Evolutionary conservation across 208 protist species (phyloP).

Genomic region (Angomonas deanei): DNA sequence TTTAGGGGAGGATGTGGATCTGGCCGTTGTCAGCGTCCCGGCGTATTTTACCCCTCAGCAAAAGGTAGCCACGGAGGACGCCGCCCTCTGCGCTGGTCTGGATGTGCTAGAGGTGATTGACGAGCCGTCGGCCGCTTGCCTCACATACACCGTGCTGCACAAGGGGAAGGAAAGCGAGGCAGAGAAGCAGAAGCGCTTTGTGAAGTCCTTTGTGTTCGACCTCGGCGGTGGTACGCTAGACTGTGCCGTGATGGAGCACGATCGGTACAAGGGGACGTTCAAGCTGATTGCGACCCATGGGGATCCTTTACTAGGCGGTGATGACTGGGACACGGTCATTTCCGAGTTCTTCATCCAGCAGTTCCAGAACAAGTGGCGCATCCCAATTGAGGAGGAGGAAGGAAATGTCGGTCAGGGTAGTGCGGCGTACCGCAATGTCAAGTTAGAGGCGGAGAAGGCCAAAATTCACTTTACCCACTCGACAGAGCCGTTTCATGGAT

Average conservation of each 20-base stretch:
- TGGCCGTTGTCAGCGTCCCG: conserved; percentile 86
- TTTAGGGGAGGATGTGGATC: conserved; percentile 76
- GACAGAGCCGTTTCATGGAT: conserved; percentile 83
- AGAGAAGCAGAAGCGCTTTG: conserved; percentile 30
- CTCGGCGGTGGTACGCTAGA: conserved; percentile 90
- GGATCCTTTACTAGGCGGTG: conserved; percentile 86
- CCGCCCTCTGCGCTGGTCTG: conserved; percentile 83
- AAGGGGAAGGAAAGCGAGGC: conserved; percentile 2
- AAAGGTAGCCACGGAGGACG: conserved; percentile 91
- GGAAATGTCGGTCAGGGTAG: conserved; percentile 81
- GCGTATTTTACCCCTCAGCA: conserved; percentile 91
- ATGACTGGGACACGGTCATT: conserved; percentile 88
- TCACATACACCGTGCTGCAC: conserved; percentile 79
- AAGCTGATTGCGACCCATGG: conserved; percentile 84
- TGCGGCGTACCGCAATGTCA: conserved; percentile 60
- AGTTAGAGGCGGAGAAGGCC: conserved; percentile 79
- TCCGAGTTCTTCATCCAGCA: conserved; percentile 72
- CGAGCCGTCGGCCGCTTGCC: conserved; percentile 86
- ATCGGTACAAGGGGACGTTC: conserved; percentile 51
- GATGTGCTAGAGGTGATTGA: conserved; percentile 92
- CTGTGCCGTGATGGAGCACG: conserved; percentile 87
- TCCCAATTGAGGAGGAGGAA: conserved; percentile 79
- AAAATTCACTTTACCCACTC: conserved; percentile 91
- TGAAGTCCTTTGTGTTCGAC: conserved; percentile 85
- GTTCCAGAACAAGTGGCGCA: conserved; percentile 87